These are phyloP conservation scores for Cyberlindnera subsufficiens DNA, from an alignment of 805 yeast species.

Conservation along the genomic window DNA sequence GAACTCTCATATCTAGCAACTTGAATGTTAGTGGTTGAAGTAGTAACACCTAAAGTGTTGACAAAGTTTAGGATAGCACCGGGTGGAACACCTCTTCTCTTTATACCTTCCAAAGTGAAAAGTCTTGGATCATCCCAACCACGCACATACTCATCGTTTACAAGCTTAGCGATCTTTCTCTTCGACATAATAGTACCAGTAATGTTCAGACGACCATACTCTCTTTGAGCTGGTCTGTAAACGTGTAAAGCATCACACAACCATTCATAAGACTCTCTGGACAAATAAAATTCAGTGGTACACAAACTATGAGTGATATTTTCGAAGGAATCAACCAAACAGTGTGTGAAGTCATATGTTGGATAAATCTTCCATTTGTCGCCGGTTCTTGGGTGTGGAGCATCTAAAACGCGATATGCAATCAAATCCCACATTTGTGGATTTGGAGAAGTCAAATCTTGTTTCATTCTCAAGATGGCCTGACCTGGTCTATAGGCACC, in stretches of 20 bases:
- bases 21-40: constrained; percentile 88
- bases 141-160: constrained; percentile 72
- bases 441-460: constrained; percentile 80
- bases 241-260: constrained; percentile 92
- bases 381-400: constrained; percentile 95
- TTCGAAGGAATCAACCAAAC: constrained; percentile 96
- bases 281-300: constrained; percentile 88
- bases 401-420: constrained; percentile 90
- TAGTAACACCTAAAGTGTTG: constrained; percentile 94
- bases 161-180: constrained; percentile 92
- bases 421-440: constrained; percentile 99
- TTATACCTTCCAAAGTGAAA: constrained; percentile 88
- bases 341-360: constrained; percentile 97
- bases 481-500: constrained; percentile 86
- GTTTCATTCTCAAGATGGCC: constrained; percentile 96
- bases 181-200: constrained; percentile 93
- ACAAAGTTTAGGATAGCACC: constrained; percentile 93
- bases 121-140: constrained; percentile 99
- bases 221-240: constrained; percentile 98
- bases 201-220: constrained; percentile 92
- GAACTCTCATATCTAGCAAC: constrained; percentile 84
- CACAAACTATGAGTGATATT: constrained; percentile 94
- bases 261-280: constrained; percentile 98
- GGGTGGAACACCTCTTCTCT: constrained; percentile 98
- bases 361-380: constrained; percentile 97